Evolutionary conservation across 23 red algal genomes (phyloP).

Genomic region (Gracilaria vermiculophylla): DNA sequence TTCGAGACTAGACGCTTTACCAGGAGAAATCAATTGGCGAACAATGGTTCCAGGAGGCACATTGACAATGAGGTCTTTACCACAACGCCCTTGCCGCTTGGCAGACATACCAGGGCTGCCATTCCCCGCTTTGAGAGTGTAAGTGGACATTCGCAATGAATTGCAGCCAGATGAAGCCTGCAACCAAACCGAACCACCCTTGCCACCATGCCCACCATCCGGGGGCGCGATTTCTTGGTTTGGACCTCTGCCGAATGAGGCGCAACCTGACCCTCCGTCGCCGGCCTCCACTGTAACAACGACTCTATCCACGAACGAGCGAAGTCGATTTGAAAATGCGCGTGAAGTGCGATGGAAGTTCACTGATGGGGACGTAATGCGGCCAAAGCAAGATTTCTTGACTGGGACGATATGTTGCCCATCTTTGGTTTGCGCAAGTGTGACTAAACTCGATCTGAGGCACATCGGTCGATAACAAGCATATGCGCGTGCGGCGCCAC

Average conservation of each 20-base stretch:
- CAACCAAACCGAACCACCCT: slow-evolving; percentile 71
- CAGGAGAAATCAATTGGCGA: not conserved
- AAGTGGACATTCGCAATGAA: slow-evolving; percentile 43
- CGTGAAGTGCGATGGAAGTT: not conserved
- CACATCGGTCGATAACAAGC: not conserved
- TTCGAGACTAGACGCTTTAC: not conserved
- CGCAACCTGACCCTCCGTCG: slow-evolving; percentile 61
- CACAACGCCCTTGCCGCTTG: slow-evolving; percentile 38
- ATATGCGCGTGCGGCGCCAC: not conserved
- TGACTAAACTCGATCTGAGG: not conserved
- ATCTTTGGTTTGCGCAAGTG: not conserved
- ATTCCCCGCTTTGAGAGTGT: slow-evolving; percentile 34
- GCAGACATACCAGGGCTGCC: slow-evolving; percentile 42
- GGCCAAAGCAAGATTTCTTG: not conserved
- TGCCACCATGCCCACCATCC: slow-evolving; percentile 82
- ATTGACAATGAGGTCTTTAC: slow-evolving; percentile 49
- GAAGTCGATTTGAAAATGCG: not conserved
- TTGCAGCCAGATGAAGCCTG: slow-evolving; percentile 12
- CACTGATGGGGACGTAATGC: too few relatives aligned
- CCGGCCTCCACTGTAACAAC: slow-evolving; percentile 56
- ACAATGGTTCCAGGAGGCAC: slow-evolving; percentile 76
- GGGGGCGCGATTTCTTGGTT: slow-evolving; percentile 67
- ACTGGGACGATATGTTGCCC: not conserved
- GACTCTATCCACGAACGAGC: slow-evolving; percentile 72
- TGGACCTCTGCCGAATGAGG: slow-evolving; percentile 57